Base-by-base conservation (phyloP, 768 basidiomycete genomes). In the Saitozyma podzolica region DNA sequence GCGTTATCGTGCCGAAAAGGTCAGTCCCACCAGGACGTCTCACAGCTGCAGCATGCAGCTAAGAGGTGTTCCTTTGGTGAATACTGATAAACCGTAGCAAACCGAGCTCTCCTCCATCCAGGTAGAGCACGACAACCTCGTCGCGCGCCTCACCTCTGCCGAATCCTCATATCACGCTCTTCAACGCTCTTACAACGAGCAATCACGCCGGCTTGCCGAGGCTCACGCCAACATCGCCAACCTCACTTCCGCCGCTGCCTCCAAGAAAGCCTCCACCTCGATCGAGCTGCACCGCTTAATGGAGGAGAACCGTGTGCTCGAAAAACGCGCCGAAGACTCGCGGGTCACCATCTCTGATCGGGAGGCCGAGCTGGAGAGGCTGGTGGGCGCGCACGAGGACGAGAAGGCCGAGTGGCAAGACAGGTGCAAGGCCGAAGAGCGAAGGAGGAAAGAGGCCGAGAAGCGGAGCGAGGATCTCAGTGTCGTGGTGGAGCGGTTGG, bases 241-340 rank as follows among this genome's bases (percentile, higher is more conserved):
- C 59, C 83, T 94, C 45, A 86, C 86, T 42, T 86, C 88, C 6
- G 87, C 88, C 64, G 82, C 93, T 11, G 92, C 90, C 3, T 90
- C 91, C 69, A 89, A 91, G 69, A 92, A 95, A 69, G 86, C 88
- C 0, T 87, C 86, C 1, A 94, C 91, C 75, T 84, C 88, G 0
- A 85, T 84, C 61, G 93, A 97, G 76, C 86, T 87, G 2, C 86
- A 84, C 47, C 85, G 86, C 11, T 80, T 93, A 67, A 85, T 86
- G 61, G 84, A 92, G 40, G 82, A 96, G 16, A 88, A 93, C 10
- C 81, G 84, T 8, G 85, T 93, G 82, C 87, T 96, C 83, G 92
- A 97, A 76, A 88, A 88, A 60, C 85, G 93, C 43, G 92, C 93
- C 76, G 86, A 87, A 56, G 89, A 93, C 65, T 86, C 90, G 19